These are phyloP conservation scores for Glarea lozoyensis DNA, from an alignment of 495 filamentous ascomycete genomes.

Conservation along the genomic window DNA sequence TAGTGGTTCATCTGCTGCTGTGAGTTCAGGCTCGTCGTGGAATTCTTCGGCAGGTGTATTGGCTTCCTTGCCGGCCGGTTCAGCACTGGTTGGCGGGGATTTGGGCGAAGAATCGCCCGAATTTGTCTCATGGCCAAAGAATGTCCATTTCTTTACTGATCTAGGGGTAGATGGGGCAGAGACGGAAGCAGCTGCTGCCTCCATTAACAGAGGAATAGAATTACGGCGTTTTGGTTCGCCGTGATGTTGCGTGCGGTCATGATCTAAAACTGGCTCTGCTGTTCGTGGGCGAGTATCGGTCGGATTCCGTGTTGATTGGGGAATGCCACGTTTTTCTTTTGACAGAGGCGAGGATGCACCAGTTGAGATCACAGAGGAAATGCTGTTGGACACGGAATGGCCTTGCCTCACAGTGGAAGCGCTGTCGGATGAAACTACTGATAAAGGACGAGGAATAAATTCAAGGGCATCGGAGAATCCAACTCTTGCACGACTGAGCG, in stretches of 20 bases:
- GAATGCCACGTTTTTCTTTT: constrained; percentile 29
- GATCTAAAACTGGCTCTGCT: constrained; percentile 41
- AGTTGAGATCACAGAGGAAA: constrained; percentile 51
- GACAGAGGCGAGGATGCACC: constrained; percentile 26
- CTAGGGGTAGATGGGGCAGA: constrained; percentile 36
- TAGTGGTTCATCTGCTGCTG: constrained; percentile 3
- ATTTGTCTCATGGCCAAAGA: constrained; percentile 42
- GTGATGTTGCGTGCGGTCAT: constrained; percentile 17
- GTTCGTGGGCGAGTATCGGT: constrained; percentile 39
- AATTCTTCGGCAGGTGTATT: not conserved
- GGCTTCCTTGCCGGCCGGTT: constrained; percentile 26
- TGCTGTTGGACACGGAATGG: constrained; percentile 55
- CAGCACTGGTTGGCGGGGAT: constrained; percentile 28
- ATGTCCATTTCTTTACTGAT: constrained; percentile 41
- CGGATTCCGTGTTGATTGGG: constrained; percentile 22
- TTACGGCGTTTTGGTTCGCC: constrained; percentile 34
- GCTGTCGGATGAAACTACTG: constrained; percentile 65
- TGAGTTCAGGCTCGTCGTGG: not conserved
- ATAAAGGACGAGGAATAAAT: constrained; percentile 63
- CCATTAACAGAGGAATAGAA: constrained; percentile 37
- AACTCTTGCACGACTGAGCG: constrained; percentile 38
- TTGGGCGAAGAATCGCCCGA: constrained; percentile 30
- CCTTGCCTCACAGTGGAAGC: constrained; percentile 55
- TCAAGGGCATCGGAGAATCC: constrained; percentile 54
- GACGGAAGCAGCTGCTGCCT: constrained; percentile 16